phyloP scores from a whole-genome alignment of 495 filamentous ascomycete genomes.

The Trichocladium uniseriatum region DNA sequence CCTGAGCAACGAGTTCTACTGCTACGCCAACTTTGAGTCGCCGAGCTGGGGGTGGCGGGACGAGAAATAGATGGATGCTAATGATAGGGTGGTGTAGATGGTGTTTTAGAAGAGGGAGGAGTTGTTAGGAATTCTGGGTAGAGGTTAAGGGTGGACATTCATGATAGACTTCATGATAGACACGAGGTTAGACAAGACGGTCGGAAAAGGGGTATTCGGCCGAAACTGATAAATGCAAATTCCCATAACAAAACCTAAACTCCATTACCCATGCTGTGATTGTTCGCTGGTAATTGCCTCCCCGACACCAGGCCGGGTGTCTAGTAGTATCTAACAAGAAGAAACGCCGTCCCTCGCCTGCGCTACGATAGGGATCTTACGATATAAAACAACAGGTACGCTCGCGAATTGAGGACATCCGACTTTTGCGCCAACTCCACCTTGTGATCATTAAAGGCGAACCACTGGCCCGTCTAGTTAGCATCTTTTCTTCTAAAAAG shows the following conservation, averaged over 20 bases:
- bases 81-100: background rate
- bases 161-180: too few species aligned
- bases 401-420: conserved; percentile 71
- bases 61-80: background rate
- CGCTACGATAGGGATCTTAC: conserved; percentile 49
- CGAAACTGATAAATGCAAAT: too few species aligned
- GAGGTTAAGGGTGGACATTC: too few species aligned
- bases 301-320: background rate
- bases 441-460: conserved; percentile 83
- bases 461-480: conserved; percentile 51
- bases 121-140: too few species aligned
- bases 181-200: too few species aligned
- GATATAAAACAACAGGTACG: conserved; percentile 84
- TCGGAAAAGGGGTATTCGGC: too few species aligned
- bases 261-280: too few species aligned
- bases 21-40: conserved; percentile 65
- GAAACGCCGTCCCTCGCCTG: background rate
- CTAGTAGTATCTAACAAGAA: background rate
- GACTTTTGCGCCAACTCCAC: conserved; percentile 69
- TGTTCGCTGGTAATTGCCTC: background rate
- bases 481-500: background rate
- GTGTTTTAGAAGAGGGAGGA: too few species aligned
- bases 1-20: conserved; percentile 69
- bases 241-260: too few species aligned
- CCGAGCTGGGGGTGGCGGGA: conserved; percentile 41